Evolutionary conservation across 2,329 filamentous ascomycete genomes (phyloP).

Genomic region (Ascochyta lentis): DNA sequence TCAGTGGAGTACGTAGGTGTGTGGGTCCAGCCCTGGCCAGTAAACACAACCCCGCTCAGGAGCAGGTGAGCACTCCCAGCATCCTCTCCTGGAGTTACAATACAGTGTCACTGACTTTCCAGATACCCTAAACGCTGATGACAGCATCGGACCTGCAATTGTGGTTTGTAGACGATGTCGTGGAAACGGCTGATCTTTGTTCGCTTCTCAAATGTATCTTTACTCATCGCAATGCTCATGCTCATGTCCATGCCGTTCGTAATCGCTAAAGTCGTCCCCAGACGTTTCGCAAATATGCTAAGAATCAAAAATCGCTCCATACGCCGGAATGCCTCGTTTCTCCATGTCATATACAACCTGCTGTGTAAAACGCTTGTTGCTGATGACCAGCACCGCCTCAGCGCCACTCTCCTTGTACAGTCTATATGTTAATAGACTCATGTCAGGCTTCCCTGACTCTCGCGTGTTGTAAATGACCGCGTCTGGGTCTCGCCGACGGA

Average conservation of each 20-base stretch:
- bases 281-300: neutral
- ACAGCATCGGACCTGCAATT: no score
- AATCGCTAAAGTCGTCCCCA: neutral
- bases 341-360: slow-evolving; percentile 75
- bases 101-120: no score
- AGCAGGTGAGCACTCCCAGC: neutral
- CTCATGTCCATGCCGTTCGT: neutral
- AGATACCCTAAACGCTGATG: no score
- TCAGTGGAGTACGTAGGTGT: neutral
- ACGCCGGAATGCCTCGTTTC: slow-evolving; percentile 70
- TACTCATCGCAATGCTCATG: neutral
- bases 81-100: neutral
- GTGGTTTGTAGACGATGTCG: no score
- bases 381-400: slow-evolving; percentile 77
- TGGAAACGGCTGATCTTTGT: neutral
- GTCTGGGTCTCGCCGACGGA: slow-evolving; percentile 65
- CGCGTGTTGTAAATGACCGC: slow-evolving; percentile 75
- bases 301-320: slow-evolving; percentile 77
- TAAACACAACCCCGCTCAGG: neutral
- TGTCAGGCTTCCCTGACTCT: slow-evolving; percentile 66
- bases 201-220: neutral
- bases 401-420: slow-evolving; percentile 59
- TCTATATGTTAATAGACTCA: slow-evolving; percentile 64
- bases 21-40: neutral
- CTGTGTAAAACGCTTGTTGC: slow-evolving; percentile 74